Base-by-base conservation (phyloP, 2,329 filamentous ascomycete genomes). In the Hirsutella minnesotensis region DNA sequence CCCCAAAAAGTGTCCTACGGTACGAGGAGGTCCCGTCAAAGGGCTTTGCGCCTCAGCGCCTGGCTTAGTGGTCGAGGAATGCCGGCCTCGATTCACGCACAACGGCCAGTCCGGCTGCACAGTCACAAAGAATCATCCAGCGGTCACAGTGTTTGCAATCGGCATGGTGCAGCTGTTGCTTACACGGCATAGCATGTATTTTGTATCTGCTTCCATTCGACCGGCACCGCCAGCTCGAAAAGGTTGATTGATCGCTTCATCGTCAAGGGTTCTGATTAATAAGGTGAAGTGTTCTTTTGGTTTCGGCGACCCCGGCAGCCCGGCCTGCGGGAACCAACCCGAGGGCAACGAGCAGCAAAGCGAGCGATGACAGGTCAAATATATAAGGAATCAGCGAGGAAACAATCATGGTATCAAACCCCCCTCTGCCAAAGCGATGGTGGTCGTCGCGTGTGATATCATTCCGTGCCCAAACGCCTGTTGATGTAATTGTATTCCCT, bases 191-290 rank as follows among this genome's bases (percentile, higher is more conserved):
- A n/a, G n/a, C n/a, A n/a, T n/a, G n/a, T 40, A 40, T 42, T 45
- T 43, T 31, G 38, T 47, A 31, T 41, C 38, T 43, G 39, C 35
- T 20, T 39, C 43, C 3, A 21, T 12, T 29, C 29, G 35, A 44
- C 30, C 35, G 39, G 39, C 43, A 24, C 43, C 21, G 43, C 43
- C 39, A 29, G 27, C 9, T 22, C 43, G 27, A 36, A 10, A 43
- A 20, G 21, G 12, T 20, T 53, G 41, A 53, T 56, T 53, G 51
- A 53, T 42, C 52, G 51, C 52, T 47, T 47, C 49, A 51, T 54
- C 51, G 35, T 30, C 36, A 12, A 10, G 8, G 31, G 19, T 41
- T 20, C 24, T 39, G 22, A 43, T 22, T 43, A 29, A 10, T 19
- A 19, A 18, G 19, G 5, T 16, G 22, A 27, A 8, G 10, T 15